phyloP scores from a whole-genome alignment of 2,329 filamentous ascomycete genomes.

The Teratosphaeria nubilosa region DNA sequence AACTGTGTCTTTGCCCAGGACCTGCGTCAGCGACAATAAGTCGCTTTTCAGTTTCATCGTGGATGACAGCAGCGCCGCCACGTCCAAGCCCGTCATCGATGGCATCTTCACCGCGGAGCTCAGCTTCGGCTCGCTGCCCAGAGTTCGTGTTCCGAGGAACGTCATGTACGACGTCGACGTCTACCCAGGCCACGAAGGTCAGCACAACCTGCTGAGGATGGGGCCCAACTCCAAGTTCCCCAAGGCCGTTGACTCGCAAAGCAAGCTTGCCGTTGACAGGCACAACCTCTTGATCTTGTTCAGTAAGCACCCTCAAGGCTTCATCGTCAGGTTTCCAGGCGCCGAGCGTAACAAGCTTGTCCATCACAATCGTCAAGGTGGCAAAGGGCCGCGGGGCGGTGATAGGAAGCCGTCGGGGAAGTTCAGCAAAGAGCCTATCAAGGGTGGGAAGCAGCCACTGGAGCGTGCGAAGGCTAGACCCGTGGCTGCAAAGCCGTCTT shows the following conservation, averaged over 20 bases:
- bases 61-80: constrained; percentile 23
- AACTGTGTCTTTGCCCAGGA: constrained; percentile 58
- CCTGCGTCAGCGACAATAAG: constrained; percentile 1
- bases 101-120: constrained; percentile 34
- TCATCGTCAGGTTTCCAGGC: constrained; percentile 18
- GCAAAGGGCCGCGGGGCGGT: constrained; percentile 1
- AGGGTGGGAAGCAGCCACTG: background rate
- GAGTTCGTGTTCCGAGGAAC: constrained; percentile 18
- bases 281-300: background rate
- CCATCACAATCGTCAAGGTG: background rate
- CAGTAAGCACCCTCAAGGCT: constrained; percentile 11
- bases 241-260: constrained; percentile 8
- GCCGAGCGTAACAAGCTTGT: constrained; percentile 11
- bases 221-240: constrained; percentile 5
- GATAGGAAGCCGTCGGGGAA: constrained; percentile 1
- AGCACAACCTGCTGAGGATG: constrained; percentile 14
- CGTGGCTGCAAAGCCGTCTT: background rate
- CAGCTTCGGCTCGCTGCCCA: constrained; percentile 38
- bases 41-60: constrained; percentile 19
- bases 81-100: constrained; percentile 32
- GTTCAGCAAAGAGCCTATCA: background rate
- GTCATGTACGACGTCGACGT: constrained; percentile 13
- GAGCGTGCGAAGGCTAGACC: background rate
- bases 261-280: background rate
- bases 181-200: constrained; percentile 1